phyloP scores from a whole-genome alignment of 257 asterid species.

The Pogostemon cablin region DNA sequence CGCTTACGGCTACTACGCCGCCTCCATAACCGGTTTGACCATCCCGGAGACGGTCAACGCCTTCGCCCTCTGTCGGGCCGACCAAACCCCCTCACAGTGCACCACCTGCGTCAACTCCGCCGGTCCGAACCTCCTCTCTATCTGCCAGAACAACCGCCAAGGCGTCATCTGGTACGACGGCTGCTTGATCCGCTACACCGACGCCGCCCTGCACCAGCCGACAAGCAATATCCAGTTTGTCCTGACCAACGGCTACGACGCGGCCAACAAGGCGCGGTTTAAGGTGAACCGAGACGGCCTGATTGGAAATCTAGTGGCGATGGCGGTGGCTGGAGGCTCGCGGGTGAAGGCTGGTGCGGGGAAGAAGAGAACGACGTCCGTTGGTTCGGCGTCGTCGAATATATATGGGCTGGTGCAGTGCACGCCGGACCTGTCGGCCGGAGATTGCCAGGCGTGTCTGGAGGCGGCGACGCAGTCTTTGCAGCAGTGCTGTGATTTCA shows the following conservation, averaged over 20 bases:
- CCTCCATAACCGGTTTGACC: background rate
- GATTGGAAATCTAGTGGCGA: background rate
- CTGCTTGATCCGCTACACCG: background rate
- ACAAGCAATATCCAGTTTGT: background rate
- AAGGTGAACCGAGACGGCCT: background rate
- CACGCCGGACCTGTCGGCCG: background rate
- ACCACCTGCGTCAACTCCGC: background rate
- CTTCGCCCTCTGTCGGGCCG: background rate
- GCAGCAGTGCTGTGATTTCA: background rate
- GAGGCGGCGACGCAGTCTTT: background rate
- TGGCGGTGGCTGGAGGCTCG: background rate
- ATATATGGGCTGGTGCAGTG: constrained; percentile 1
- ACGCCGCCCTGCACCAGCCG: background rate
- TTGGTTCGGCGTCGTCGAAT: background rate
- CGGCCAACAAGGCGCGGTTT: background rate
- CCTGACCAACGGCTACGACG: background rate
- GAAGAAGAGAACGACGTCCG: background rate
- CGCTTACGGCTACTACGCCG: background rate
- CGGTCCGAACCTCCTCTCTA: background rate
- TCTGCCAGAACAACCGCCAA: background rate
- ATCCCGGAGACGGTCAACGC: background rate
- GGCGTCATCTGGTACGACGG: background rate
- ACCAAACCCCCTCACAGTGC: background rate
- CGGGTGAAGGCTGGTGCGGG: background rate
- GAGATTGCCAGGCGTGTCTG: background rate